Conservation (phyloP, 345 rosid species). For the Boechera stricta region DNA sequence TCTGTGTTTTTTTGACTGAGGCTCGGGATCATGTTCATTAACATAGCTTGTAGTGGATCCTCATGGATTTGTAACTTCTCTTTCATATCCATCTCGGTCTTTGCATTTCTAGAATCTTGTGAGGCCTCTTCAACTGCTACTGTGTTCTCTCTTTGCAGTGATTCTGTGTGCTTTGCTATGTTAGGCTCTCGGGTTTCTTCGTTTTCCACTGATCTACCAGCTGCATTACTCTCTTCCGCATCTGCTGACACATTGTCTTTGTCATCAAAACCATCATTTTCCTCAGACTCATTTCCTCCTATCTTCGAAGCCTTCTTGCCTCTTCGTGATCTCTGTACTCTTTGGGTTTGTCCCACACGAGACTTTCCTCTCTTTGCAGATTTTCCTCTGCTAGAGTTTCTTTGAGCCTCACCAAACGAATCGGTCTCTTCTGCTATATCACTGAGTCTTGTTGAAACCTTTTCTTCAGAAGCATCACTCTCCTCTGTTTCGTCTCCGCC, state of each 20-base stretch:
- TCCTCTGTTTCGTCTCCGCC: conserved; percentile 59
- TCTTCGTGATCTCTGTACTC: conserved; percentile 40
- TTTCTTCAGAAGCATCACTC: conserved; percentile 48
- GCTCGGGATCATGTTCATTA: conserved; percentile 83
- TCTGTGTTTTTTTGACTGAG: conserved; percentile 58
- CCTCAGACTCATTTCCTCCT: conserved; percentile 58
- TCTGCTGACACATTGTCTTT: neutral
- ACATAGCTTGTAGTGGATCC: conserved; percentile 87
- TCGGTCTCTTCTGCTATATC: conserved; percentile 38
- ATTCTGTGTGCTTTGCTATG: conserved; percentile 31
- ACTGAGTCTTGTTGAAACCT: conserved; percentile 22
- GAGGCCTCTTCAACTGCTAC: conserved; percentile 41
- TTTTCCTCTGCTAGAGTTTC: conserved; percentile 32
- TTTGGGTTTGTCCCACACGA: conserved; percentile 39
- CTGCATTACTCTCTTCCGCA: conserved; percentile 36
- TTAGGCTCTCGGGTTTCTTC: conserved; percentile 41
- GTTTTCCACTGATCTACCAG: conserved; percentile 31
- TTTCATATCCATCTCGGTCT: conserved; percentile 23
- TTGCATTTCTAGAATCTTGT: conserved; percentile 24
- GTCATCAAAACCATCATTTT: conserved; percentile 48
- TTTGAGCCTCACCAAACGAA: conserved; percentile 20
- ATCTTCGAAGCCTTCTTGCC: conserved; percentile 62
- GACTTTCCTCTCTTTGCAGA: conserved; percentile 36
- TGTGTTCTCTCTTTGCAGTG: conserved; percentile 33
- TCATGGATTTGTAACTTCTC: conserved; percentile 51